Base-by-base conservation (phyloP, 2,329 filamentous ascomycete species). In the Mycosphaerella arachidis region DNA sequence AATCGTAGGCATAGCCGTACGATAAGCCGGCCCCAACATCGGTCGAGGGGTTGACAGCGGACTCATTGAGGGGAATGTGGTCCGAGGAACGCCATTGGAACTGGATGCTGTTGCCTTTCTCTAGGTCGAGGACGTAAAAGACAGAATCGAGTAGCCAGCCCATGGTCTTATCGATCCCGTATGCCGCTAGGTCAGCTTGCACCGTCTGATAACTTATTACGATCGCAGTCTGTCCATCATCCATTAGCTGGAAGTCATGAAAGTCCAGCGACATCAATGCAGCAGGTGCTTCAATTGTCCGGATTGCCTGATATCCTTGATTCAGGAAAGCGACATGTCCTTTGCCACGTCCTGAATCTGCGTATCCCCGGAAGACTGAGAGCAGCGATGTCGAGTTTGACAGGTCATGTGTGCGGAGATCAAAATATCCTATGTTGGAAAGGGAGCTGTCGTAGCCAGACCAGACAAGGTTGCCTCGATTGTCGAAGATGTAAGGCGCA, bases 41-140 rank as follows among this genome's bases (percentile, higher is more conserved):
- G 13, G n/a, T 20, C 3, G 37, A 27, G 12, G 55, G 54, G 12
- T 6, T 13, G 10, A 60, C 27, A 3, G 48, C 48, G 43, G 53
- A 45, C 29, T 67, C 60, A 12, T 20, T 58, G 20, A 71, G 18
- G 10, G 68, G 51, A 53, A 78, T 70, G 59, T 79, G 76, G 5
- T 78, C 72, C 4, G 74, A 74, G 3, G 77, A 76, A 46, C 71
- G 73, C 78, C 78, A 80, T 63, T 77, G 67, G 62, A 79, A 80
- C 16, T 77, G 63, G 0, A 77, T 66, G 6, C 73, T 63, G 18
- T 73, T 71, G 16, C 16, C 48, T 0, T 73, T 77, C 48, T 73
- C 73, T 27, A 78, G 70, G 53, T 79, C 72, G 13, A 80, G 64
- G 64, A 79, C 77, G 55, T 78, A 75, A 57, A 79, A 75, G 1